These are phyloP conservation scores for Symbiodinium pilosum DNA, from an alignment of 73 alveolate species.

Conservation along the genomic window DNA sequence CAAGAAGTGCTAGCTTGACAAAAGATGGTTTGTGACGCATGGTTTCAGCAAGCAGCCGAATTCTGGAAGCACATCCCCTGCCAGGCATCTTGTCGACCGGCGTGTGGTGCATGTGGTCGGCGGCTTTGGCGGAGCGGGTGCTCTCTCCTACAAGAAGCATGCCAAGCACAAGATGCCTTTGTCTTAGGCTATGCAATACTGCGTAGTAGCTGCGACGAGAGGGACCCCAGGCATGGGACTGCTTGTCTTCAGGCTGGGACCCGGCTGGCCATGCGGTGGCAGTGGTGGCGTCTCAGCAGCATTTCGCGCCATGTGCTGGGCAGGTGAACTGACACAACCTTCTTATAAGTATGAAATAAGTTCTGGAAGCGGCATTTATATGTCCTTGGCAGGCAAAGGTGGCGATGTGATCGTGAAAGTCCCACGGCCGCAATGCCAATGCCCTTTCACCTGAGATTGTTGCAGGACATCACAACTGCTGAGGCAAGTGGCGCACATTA, in stretches of 20 bases:
- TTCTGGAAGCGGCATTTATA: not conserved
- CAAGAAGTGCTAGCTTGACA: too few species aligned
- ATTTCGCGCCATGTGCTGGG: not conserved
- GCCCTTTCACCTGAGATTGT: too few species aligned
- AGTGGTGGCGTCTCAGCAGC: slow-evolving; percentile 30
- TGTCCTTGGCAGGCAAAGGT: not conserved
- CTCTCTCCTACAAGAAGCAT: slow-evolving; percentile 62
- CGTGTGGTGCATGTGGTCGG: slow-evolving; percentile 68
- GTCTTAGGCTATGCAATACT: not conserved
- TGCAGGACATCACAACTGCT: too few species aligned
- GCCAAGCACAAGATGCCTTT: slow-evolving; percentile 13
- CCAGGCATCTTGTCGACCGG: slow-evolving; percentile 91
- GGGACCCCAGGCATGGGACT: too few species aligned
- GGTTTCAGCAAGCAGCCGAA: not conserved
- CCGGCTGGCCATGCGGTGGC: slow-evolving; percentile 78
- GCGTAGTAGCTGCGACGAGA: too few species aligned
- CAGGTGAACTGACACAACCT: too few species aligned
- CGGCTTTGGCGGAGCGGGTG: slow-evolving; percentile 47
- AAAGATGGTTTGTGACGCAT: too few species aligned
- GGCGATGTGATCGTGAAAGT: not conserved
- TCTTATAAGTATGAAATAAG: too few species aligned
- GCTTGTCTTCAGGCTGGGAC: slow-evolving; percentile 29
- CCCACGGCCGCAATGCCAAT: not conserved
- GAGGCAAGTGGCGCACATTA: slow-evolving; percentile 7
- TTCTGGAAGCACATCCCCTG: not conserved